phyloP scores from a whole-genome alignment of 2,329 filamentous ascomycete species.

The Diplodia scrobiculata region DNA sequence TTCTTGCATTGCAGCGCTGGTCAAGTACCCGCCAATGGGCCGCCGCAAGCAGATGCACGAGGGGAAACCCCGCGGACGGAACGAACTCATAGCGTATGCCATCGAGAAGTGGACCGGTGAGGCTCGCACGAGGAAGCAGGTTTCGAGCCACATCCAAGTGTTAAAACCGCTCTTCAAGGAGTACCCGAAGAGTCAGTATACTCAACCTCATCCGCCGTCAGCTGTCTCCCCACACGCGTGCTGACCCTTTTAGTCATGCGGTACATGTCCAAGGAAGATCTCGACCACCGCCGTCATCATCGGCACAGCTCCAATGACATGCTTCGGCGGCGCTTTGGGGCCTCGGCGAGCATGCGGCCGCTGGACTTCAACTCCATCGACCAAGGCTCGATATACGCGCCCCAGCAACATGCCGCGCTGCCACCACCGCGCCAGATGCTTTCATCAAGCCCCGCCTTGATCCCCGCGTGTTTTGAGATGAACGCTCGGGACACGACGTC shows the following conservation, averaged over 20 bases:
- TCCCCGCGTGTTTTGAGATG: constrained; percentile 37
- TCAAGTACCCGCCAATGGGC: constrained; percentile 62
- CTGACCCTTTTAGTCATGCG: constrained; percentile 44
- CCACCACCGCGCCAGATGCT: constrained; percentile 28
- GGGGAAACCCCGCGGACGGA: constrained; percentile 60
- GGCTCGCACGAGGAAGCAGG: constrained; percentile 58
- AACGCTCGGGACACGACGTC: constrained; percentile 43
- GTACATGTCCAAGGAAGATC: constrained; percentile 46
- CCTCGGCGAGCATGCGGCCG: constrained; percentile 17
- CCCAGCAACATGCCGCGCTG: constrained; percentile 13
- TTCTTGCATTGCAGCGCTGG: constrained; percentile 43
- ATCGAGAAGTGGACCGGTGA: constrained; percentile 60
- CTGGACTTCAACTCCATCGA: constrained; percentile 25
- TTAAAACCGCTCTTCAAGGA: constrained; percentile 59
- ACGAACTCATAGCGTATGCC: constrained; percentile 63
- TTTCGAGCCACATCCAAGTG: constrained; percentile 66
- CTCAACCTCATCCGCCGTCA: constrained; percentile 1
- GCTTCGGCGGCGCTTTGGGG: constrained; percentile 23
- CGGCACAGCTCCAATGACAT: constrained; percentile 27
- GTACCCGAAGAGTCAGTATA: constrained; percentile 55
- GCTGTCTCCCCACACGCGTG: constrained; percentile 5
- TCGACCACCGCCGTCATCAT: constrained; percentile 33
- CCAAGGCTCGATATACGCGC: constrained; percentile 19
- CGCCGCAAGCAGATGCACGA: constrained; percentile 54
- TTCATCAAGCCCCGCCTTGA: constrained; percentile 14